Evolutionary conservation across 2,329 filamentous ascomycete genomes (phyloP), one percentile per base, ranked within the genome.

Genomic region (Penicillium digitatum): DNA sequence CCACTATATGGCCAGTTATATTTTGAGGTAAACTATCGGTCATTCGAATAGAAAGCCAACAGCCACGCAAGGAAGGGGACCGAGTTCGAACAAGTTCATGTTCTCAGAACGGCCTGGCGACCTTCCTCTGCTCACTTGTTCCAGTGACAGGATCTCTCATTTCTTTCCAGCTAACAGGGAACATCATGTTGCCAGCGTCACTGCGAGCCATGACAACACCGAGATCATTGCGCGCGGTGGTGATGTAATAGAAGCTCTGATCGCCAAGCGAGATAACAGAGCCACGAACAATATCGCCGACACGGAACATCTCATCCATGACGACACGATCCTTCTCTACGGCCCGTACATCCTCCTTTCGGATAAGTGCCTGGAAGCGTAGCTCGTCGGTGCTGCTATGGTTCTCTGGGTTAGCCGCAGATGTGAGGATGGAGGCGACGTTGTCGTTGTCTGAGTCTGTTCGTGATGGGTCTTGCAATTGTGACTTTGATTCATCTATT

Each of bases 241-340:
- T 89, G n/a, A 95, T 81, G 72, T 96, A 99, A 72, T 97, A 99
- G 67, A 90, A 95, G 48, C 88, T 86, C 76, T 97, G 92, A 70
- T 99, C 94, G 35, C 94, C 94, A 14, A 97, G 76, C 8, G 89
- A 94, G 55, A 95, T 94, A 67, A 99, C 91, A 53, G 87, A 83
- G 5, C 90, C 94, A 48, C 90, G 79, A 48, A 99, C 89, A 62
- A 97, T 85, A 77, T 99, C 94, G 0, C 94, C 94, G 0, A 95
- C 92, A 62, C 91, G 82, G 70, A 97, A 97, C 67, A 87, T 89
- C 72, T 96, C 91, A 62, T 90, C 87, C 60, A 97, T 89, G 71
- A 88, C 90, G 40, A 96, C 90, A 64, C 90, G 89, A 71, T 97
- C 94, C 76, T 96, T 96, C 77, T 99, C 94, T 18, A 94, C 96